phyloP scores from a whole-genome alignment of 495 filamentous ascomycete genomes.

The Penicillium parvum region DNA sequence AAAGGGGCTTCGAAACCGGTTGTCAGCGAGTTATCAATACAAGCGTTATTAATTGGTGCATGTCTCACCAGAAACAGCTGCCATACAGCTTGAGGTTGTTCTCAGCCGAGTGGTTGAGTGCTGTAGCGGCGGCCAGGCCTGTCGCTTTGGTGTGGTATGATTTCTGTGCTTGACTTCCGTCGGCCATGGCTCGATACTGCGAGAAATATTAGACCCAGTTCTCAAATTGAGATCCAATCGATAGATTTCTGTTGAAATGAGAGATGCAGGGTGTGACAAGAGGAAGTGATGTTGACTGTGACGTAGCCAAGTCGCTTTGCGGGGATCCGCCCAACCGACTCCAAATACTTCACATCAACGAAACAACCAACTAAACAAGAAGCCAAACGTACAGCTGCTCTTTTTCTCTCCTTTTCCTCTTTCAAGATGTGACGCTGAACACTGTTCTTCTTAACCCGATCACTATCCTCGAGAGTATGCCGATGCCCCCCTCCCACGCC shows the following conservation, averaged over 20 bases:
- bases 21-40: slow-evolving; percentile 12
- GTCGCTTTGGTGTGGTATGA: slow-evolving; percentile 81
- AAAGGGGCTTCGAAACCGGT: slow-evolving; percentile 53
- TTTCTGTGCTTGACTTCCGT: slow-evolving; percentile 53
- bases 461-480: slow-evolving; percentile 73
- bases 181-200: slow-evolving; percentile 41
- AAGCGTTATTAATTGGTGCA: no score
- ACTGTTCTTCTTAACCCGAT: slow-evolving; percentile 82
- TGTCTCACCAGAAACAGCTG: slow-evolving; percentile 80
- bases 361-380: slow-evolving; percentile 10
- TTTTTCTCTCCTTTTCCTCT: slow-evolving; percentile 65
- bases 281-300: slow-evolving; percentile 11
- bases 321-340: slow-evolving; percentile 13
- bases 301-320: slow-evolving; percentile 21
- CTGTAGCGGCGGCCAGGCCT: slow-evolving; percentile 71
- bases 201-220: slow-evolving; percentile 3
- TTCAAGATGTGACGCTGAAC: slow-evolving; percentile 64
- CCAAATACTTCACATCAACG: slow-evolving; percentile 1
- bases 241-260: no score
- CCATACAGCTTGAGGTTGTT: slow-evolving; percentile 78
- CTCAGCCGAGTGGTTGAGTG: slow-evolving; percentile 63
- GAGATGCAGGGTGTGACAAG: neutral
- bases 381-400: slow-evolving; percentile 52
- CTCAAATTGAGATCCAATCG: neutral
- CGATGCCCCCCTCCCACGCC: slow-evolving; percentile 64